Evolutionary conservation across 768 basidiomycete species (phyloP), one percentile per base, ranked within the genome.

Genomic region (Auricularia sp.): DNA sequence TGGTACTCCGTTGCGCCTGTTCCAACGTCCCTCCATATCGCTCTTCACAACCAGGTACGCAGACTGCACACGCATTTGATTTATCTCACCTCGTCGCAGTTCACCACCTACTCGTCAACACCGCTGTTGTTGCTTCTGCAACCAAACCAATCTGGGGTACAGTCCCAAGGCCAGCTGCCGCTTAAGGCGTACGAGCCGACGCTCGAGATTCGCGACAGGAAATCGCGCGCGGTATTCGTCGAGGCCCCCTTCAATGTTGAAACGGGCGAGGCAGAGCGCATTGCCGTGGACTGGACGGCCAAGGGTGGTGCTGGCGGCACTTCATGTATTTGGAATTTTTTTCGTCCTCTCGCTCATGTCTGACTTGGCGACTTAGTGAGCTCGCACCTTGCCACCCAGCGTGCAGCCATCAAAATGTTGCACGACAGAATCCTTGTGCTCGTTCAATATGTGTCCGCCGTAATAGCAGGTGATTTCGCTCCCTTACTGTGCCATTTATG

Each of bases 241-340:
- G 89, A 93, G 70, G 91, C 88, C 1, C 78, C 88, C 3, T 98
- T 87, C 76, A 87, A 84, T 61, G 88, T 99, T 18, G 96, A 98
- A 75, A 98, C 96, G 0, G 97, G 96, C 39, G 97, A 99, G 76
- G 97, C 97, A 16, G 97, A 99, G 73, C 87, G 97, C 44, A 98
- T 99, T 67, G 97, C 97, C 5, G 97, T 99, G 0, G 96, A 98
- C 73, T 96, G 93, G 83, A 91, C 91, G 2, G 90, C 91, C 33
- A 85, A 87, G 73, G 90, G 91, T 8, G 91, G 92, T 60, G 90
- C 85, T 35, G 89, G 86, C 67, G 88, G 87, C 53, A 90, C 86
- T 14, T 91, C 86, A 67, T 77, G 93, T 93, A 68, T 65, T 42
- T 44, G 56, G 21, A 16, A 34, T 59, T 61, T 39, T 54, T 36